Percentiles rank a stretch among this genome's conserved stretches.
These are phyloP conservation scores for Pyrenopolyporus hunteri DNA, from an alignment of 495 filamentous ascomycete genomes.

Conservation along the genomic window DNA sequence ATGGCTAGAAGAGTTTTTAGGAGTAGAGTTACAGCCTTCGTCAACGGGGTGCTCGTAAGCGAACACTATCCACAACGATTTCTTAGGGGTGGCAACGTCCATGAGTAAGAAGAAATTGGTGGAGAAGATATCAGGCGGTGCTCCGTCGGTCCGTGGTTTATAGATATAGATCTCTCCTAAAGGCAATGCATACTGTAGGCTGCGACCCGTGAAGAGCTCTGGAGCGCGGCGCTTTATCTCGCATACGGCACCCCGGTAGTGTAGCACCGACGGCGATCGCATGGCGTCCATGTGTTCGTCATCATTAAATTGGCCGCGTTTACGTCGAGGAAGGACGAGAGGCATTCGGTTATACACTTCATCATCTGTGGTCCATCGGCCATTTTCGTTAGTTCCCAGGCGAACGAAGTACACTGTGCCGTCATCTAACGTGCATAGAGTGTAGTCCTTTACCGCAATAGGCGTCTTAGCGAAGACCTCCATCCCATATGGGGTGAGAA, in stretches of 20 bases:
- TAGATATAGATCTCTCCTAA: neutral
- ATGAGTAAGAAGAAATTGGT: conserved; percentile 9
- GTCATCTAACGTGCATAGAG: neutral
- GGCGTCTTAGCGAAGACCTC: neutral
- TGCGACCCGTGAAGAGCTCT: neutral
- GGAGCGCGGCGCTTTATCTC: neutral
- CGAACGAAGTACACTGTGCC: neutral
- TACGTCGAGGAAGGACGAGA: neutral
- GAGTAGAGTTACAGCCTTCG: neutral
- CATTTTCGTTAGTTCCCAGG: neutral
- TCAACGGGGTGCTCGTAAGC: neutral
- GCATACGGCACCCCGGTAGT: neutral
- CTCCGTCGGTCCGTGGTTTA: neutral
- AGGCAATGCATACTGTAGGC: neutral
- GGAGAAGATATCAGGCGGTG: neutral
- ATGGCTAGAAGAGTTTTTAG: neutral
- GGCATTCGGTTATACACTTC: neutral
- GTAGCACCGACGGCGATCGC: neutral
- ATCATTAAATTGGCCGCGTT: neutral
- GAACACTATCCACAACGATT: conserved; percentile 6
- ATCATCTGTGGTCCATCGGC: neutral
- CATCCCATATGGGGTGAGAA: neutral
- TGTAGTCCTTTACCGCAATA: neutral
- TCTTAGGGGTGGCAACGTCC: conserved; percentile 3
- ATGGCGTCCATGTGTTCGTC: neutral